Evolutionary conservation across 495 filamentous ascomycete species (phyloP), one percentile per base, ranked within the genome.

Genomic region (Jackrogersella multiformis): DNA sequence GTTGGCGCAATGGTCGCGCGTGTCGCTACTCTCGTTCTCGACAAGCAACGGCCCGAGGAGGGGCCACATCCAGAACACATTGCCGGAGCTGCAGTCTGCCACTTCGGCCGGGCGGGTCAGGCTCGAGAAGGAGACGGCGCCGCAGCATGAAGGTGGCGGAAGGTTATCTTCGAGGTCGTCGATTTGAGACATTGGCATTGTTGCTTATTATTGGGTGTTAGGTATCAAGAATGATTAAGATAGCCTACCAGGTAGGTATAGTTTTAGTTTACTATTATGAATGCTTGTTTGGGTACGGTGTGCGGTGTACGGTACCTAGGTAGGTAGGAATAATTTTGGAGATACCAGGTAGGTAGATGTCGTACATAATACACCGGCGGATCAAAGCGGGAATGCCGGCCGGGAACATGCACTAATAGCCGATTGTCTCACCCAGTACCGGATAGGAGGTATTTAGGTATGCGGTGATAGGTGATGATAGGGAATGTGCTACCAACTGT

Each of bases 11-110:
- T 92, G 89, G 58, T 93, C 90, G 32, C 95, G 88, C 18, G 93
- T 94, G 78, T 99, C 96, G 54, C 90, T 94, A 56, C 86, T 85
- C 41, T 86, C 81, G 68, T 99, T 99, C 61, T 94, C 89, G 78
- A 99, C 97, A 36, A 99, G 84, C 13, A 98, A 82, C 0, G 92
- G 86, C 5, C 90, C 92, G 34, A 93, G 75, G 2, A 90, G 76
- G 0, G 95, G 96, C 18, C 85, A 84, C 8, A 88, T 77, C 69
- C 86, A 86, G 74, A 99, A 92, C 8, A 68, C 49, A 39, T 69
- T 74, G 21, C 24, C 42, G 39, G 24, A 23, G 4, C 36, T 38
- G 55, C 87, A 80, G 15, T 64, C 42, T 48, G 32, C 42, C 4
- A 73, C 69, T 13, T 73, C 60, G 36, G 72, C 61, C 2, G 72